Base-by-base conservation (phyloP, 768 basidiomycete genomes). In the Boletus bicolor region DNA sequence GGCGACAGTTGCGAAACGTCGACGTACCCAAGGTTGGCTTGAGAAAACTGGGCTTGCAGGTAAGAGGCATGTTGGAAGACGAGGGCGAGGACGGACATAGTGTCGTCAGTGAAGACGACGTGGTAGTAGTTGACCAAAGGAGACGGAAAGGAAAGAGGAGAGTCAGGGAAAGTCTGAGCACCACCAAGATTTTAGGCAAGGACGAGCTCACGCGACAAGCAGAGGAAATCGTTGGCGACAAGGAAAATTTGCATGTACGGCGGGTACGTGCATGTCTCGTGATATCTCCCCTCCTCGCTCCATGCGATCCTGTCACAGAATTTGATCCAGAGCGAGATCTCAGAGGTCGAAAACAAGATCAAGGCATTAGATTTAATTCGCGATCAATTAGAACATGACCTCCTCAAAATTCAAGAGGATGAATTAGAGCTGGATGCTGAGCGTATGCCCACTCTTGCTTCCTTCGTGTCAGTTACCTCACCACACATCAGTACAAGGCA, bases 361-460 rank as follows among this genome's bases (percentile, higher is more conserved):
- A 84, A 86, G 49, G 84, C 87, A 5, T 74, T 98, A 36, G 92
- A 95, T 62, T 79, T 74, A 15, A 91, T 98, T 53, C 79, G 93
- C 51, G 78, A 82, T 9, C 87, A 87, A 60, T 76, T 98, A 26
- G 91, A 94, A 66, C 79, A 85, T 42, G 87, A 92, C 66, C 76
- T 99, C 7, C 74, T 98, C 34, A 89, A 83, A 68, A 69, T 98
- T 44, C 91, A 95, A 54, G 96, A 99, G 68, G 96, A 98, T 62
- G 95, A 97, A 58, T 76, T 99, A 24, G 96, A 98, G 66, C 75
- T 99, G n/a, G 93, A 97, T 64, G 96, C 97, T 57, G 96, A 99
- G 74, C 72, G 93, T 95, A 65, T 64, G 91, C 79, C 44, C 49
- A 0, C 39, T 28, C n/a, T 38, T 17, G 14, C 21, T n/a, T 19